Percentiles rank a stretch among this genome's conserved stretches.
Conservation (phyloP, 805 yeast genomes). For the Tetrapisispora taiwanensis region DNA sequence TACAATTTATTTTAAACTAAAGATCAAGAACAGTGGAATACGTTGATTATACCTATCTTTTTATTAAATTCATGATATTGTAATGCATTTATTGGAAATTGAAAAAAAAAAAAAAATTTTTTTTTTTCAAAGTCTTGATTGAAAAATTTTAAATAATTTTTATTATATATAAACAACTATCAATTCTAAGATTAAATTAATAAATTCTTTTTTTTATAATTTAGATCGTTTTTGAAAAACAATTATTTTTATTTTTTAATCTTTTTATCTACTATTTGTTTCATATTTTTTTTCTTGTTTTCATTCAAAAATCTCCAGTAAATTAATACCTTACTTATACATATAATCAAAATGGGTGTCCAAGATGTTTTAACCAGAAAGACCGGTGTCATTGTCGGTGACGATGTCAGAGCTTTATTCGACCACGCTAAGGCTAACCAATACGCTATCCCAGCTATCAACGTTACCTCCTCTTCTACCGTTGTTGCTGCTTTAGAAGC, state of each 20-base stretch:
- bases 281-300: not conserved
- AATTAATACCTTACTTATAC: conserved; percentile 3
- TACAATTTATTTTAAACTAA: no score
- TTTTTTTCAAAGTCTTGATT: not conserved
- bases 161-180: not conserved
- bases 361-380: conserved; percentile 77
- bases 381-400: conserved; percentile 98
- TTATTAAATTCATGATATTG: no score
- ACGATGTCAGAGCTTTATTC: conserved; percentile 76
- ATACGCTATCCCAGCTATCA: conserved; percentile 97
- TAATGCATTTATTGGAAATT: no score
- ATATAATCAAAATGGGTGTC: conserved; percentile 39
- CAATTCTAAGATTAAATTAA: not conserved
- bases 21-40: not conserved
- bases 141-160: no score
- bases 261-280: not conserved
- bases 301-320: not conserved
- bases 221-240: no score
- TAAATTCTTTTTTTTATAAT: not conserved
- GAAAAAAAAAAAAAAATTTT: no score
- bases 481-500: conserved; percentile 96
- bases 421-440: conserved; percentile 87
- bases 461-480: conserved; percentile 95
- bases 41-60: not conserved
- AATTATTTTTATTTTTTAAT: not conserved